Evolutionary conservation across 192 early-diverging fungal species (phyloP).

Genomic region (Nowakowskiella sp.): DNA sequence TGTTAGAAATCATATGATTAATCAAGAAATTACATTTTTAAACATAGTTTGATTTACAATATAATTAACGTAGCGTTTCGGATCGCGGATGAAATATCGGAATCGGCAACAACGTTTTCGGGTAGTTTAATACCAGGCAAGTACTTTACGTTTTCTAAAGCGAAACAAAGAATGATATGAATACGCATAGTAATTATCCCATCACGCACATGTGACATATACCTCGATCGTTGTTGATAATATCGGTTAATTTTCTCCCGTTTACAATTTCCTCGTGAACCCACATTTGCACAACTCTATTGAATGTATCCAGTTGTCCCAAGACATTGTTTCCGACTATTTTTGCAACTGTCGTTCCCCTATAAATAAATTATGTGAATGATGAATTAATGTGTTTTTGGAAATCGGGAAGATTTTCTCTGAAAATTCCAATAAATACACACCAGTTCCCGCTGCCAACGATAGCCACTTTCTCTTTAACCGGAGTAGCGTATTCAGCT

Average conservation of each 20-base stretch:
- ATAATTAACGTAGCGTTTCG: conserved; percentile 82
- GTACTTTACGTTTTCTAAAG: conserved; percentile 30
- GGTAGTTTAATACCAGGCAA: conserved; percentile 81
- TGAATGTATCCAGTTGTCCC: conserved; percentile 54
- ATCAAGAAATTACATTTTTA: conserved; percentile 4
- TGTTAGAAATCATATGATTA: conserved; percentile 2
- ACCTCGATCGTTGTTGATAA: conserved; percentile 91
- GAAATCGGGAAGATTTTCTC: no score
- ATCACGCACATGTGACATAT: conserved; percentile 61
- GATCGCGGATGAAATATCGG: conserved; percentile 71
- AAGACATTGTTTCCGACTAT: conserved; percentile 82
- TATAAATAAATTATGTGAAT: no score
- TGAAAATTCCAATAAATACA: no score
- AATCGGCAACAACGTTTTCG: conserved; percentile 73
- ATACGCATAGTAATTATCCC: neutral
- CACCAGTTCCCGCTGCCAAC: conserved; percentile 97
- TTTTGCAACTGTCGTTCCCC: conserved; percentile 89
- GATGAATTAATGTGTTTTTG: no score
- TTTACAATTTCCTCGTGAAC: conserved; percentile 90
- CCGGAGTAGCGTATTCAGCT: no score
- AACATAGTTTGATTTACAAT: conserved; percentile 85
- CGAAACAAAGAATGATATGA: conserved; percentile 22
- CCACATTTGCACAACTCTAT: conserved; percentile 83
- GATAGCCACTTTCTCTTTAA: conserved; percentile 80
- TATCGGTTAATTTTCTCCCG: conserved; percentile 78